Base-by-base conservation (phyloP, 2,329 filamentous ascomycete genomes). In the Emmonsiellopsis sp. region DNA sequence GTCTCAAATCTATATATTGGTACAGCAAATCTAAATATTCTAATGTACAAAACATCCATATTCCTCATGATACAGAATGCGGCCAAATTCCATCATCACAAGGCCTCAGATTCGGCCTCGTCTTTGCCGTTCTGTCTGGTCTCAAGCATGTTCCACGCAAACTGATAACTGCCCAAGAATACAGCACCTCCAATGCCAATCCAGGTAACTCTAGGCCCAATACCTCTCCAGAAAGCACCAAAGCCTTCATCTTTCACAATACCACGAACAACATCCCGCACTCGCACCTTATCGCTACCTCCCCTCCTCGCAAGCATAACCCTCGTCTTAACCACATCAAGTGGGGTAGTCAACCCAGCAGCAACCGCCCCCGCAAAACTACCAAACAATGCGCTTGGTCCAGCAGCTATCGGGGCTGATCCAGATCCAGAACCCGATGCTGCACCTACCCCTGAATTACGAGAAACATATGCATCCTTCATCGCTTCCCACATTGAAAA, bases 401-500 rank as follows among this genome's bases (percentile, higher is more conserved):
- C 71, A 0, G 87, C 90, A 13, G 83, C 79, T 1, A 93, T 75
- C 75, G 65, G 51, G 1, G 56, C 60, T 2, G 64, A 61, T 13
- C 58, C 60, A 2, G 49, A 56, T 2, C 57, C 56, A 1, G 56
- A 51, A 5, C 73, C 40, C 13, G 51, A 49, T 9, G 44, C 17
- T 9, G n/a, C 33, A 10, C 40, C 37, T 32, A 36, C 14, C 9
- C 46, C 51, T 45, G 82, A 88, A 42, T 77, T 65, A 21, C 68
- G 68, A 39, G 64, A 62, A 3, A 65, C 65, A 60, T 75, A 76
- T 1, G 63, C 59, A 39, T 68, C 76, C 78, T 96, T 97, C 78
- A 97, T 81, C 4, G 80, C 83, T 72, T 98, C 93, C 93, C 93
- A 98, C 58, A 98, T 79, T 45, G 93, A 93, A 68, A 98, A 98